Base-by-base conservation (phyloP, 2,329 filamentous ascomycete species). In the Phaeosphaeriaceae sp. region DNA sequence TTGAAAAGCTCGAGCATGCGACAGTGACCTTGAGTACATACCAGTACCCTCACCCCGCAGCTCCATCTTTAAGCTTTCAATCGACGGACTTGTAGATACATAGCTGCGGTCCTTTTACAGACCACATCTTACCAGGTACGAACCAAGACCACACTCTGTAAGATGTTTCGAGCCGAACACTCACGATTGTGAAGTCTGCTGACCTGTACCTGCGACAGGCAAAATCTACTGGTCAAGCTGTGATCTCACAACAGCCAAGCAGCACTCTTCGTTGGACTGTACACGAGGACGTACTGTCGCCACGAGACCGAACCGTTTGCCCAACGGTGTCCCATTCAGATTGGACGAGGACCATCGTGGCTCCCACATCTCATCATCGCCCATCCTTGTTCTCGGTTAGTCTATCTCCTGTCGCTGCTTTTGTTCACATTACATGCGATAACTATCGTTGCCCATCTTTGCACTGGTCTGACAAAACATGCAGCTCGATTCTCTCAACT, bases 271-370 rank as follows among this genome's bases (percentile, higher is more conserved):
- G 67, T 65, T 69, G 63, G 66, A 66, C 48, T 63, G 42, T 56
- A 62, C 65, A 66, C 65, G 57, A 71, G 59, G 53, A 42, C 45
- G 42, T 58, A 54, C 56, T 61, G 55, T 68, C 60, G 60, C 59
- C 65, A 71, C 65, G 65, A 55, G 57, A 64, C 45, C 47, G 41
- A 53, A 45, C 54, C 59, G 70, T 70, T 74, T 73, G 71, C 65
- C 59, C 63, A 49, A 52, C 57, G 41, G 51, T 55, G 52, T 48
- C 56, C 60, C 62, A 54, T 63, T 56, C 51, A 60, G 51, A 57
- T 55, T 52, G 19, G 50, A 36, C 47, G 53, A 58, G 45, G 31
- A 45, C 56, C 57, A 64, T 50, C 53, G 61, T 65, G 48, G 48
- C 54, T 53, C 48, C 48, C 58, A 62, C 60, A 50, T 57, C 48